These are phyloP conservation scores for Pseudocercospora musae DNA, from an alignment of 2,329 filamentous ascomycete genomes.

Conservation along the genomic window DNA sequence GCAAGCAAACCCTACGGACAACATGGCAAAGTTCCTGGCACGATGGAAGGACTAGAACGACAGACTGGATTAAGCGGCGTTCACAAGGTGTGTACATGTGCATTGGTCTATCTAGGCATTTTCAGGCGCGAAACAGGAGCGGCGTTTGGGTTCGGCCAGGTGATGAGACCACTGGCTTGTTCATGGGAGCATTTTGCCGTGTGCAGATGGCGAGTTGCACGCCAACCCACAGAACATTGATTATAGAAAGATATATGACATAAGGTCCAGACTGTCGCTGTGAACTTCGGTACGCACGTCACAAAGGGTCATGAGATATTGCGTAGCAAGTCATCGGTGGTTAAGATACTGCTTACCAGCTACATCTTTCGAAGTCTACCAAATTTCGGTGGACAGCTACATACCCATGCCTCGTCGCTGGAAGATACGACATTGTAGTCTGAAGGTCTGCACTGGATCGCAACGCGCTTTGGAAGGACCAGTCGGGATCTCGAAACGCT, in stretches of 20 bases:
- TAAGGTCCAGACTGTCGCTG: not conserved
- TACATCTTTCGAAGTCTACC: not conserved
- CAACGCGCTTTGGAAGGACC: not conserved
- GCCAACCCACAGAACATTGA: not conserved
- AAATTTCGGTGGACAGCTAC: not conserved
- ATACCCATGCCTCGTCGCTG: not conserved
- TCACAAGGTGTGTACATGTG: not conserved
- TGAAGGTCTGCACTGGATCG: not conserved
- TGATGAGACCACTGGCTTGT: not conserved
- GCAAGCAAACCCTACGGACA: conserved; percentile 48
- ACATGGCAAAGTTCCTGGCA: conserved; percentile 57
- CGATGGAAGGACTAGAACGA: conserved; percentile 56
- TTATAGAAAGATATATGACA: not conserved
- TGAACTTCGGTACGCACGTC: no score
- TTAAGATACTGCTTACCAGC: not conserved
- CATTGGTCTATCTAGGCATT: not conserved
- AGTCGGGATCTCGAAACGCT: not conserved
- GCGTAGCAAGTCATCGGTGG: not conserved
- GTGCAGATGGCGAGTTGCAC: not conserved
- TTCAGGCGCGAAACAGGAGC: not conserved
- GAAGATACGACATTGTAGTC: not conserved
- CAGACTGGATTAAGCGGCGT: not conserved
- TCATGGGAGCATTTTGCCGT: not conserved
- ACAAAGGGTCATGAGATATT: not conserved
- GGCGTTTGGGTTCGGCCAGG: not conserved